Conservation (phyloP, 1,284 basidiomycete genomes). For the Trichosporon coremiiforme region DNA sequence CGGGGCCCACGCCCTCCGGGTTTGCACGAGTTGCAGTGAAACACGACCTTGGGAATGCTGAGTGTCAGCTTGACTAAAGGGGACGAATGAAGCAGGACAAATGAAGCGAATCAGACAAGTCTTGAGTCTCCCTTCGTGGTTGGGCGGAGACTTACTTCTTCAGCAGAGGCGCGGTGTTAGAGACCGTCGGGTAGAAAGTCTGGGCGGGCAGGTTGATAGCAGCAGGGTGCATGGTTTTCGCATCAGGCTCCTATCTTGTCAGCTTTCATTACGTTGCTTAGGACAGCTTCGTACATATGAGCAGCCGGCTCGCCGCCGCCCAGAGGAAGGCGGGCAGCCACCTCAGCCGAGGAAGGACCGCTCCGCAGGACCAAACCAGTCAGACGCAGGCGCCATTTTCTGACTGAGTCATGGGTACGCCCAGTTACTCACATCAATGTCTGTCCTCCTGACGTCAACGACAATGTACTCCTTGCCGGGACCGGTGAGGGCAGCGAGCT, state of each 20-base stretch:
- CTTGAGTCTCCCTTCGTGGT: neutral
- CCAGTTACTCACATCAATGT: constrained; percentile 35
- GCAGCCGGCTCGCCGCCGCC: no score
- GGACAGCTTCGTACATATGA: no score
- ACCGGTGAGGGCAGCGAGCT: constrained; percentile 30
- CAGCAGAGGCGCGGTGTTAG: constrained; percentile 29
- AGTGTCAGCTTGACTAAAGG: neutral
- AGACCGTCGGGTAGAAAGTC: constrained; percentile 42
- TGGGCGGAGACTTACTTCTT: constrained; percentile 26
- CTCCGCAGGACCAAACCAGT: no score
- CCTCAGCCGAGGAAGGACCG: no score
- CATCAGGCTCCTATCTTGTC: neutral
- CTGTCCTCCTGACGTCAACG: constrained; percentile 41
- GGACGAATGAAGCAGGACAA: no score
- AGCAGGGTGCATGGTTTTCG: constrained; percentile 31
- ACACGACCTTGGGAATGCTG: constrained; percentile 42
- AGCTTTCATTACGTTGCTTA: neutral
- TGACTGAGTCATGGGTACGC: neutral
- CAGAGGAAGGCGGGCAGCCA: no score
- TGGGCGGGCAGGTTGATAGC: constrained; percentile 49
- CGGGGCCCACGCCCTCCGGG: constrained; percentile 46
- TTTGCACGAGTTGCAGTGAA: constrained; percentile 48
- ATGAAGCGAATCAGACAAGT: neutral
- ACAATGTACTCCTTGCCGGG: constrained; percentile 37
- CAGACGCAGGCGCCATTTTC: no score